Conservation (phyloP, 23 red algal species). For the Gracilariopsis chorda region DNA sequence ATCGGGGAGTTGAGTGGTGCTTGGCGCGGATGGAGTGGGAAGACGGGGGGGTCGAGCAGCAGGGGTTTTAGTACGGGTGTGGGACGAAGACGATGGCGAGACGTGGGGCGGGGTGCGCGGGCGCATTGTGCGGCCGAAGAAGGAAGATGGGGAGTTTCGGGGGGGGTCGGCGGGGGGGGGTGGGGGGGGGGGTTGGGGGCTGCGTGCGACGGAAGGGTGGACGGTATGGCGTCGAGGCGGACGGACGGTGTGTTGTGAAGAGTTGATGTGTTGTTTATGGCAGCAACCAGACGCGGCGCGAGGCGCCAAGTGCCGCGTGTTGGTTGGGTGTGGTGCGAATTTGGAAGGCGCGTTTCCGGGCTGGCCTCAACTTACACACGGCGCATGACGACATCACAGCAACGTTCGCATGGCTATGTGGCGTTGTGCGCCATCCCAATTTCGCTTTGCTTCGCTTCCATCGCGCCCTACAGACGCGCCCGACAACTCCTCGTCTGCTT, state of each 20-base stretch:
- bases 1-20: background rate
- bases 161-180: background rate
- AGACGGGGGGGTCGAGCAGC: background rate
- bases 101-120: constrained; percentile 1
- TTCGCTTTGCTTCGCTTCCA: too few relatives aligned
- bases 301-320: background rate
- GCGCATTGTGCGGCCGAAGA: constrained; percentile 10
- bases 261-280: background rate
- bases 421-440: too few relatives aligned
- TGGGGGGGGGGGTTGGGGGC: background rate
- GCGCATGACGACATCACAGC: too few relatives aligned
- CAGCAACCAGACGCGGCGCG: background rate
- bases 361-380: too few relatives aligned
- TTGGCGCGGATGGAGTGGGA: background rate
- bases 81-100: too few relatives aligned
- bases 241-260: background rate
- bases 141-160: background rate
- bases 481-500: too few relatives aligned
- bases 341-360: background rate
- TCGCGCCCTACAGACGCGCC: too few relatives aligned
- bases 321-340: background rate
- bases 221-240: background rate
- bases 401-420: too few relatives aligned
- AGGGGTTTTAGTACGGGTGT: too few relatives aligned
- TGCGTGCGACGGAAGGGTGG: background rate